These are phyloP conservation scores for Lentithecium fluviatile DNA, from an alignment of 495 filamentous ascomycete species.

Conservation along the genomic window DNA sequence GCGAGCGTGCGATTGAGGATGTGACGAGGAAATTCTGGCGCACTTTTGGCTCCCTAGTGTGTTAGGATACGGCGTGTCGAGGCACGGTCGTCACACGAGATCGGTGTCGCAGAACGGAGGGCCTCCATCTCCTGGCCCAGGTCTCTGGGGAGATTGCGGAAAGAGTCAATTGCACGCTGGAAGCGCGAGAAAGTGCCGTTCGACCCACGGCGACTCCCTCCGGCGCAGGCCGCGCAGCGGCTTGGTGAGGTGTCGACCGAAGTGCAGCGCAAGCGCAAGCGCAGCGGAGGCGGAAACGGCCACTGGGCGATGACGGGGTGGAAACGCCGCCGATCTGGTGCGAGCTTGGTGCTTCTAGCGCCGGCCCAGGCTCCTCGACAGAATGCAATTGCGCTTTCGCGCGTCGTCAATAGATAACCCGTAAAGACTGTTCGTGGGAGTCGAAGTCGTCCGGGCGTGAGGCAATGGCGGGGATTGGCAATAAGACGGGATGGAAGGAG, in stretches of 20 bases:
- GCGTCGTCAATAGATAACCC: too few species aligned
- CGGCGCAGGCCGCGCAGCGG: not conserved
- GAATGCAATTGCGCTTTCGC: not conserved
- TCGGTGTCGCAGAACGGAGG: slow-evolving; percentile 3
- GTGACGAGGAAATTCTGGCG: not conserved
- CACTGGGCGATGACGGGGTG: not conserved
- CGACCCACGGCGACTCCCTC: not conserved
- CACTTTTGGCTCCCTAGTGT: not conserved
- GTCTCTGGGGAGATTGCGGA: not conserved
- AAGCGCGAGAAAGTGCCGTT: not conserved
- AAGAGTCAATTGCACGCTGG: slow-evolving; percentile 3
- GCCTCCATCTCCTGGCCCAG: slow-evolving; percentile 2
- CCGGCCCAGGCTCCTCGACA: not conserved
- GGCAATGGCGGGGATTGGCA: too few species aligned
- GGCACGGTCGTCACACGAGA: slow-evolving; percentile 17
- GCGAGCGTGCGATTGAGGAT: not conserved
- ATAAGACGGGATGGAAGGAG: not conserved
- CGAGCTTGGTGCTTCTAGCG: not conserved
- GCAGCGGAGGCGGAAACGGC: not conserved
- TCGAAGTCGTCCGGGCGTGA: too few species aligned
- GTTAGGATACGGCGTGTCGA: slow-evolving; percentile 1
- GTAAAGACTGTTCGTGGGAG: too few species aligned
- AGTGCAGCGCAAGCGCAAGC: not conserved
- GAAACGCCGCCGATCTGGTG: not conserved
- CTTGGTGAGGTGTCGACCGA: slow-evolving; percentile 3